These are phyloP conservation scores for Colletotrichum brevisporum DNA, from an alignment of 2,329 filamentous ascomycete species.

Conservation along the genomic window DNA sequence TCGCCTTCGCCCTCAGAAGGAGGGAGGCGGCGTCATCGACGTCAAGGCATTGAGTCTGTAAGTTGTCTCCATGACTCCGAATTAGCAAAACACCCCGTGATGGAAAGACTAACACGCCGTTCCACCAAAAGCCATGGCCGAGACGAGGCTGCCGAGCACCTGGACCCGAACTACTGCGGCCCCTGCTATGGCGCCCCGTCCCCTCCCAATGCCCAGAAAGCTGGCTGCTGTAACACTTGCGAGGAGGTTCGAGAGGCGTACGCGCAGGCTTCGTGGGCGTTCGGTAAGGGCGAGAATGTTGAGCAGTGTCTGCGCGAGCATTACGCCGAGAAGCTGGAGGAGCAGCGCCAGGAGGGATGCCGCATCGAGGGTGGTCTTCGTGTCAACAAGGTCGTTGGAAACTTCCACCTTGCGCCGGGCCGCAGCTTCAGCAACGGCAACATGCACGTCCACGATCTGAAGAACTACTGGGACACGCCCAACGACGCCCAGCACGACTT, in stretches of 20 bases:
- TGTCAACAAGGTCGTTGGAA: constrained; percentile 98
- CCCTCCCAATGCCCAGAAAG: constrained; percentile 79
- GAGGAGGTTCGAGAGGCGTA: constrained; percentile 98
- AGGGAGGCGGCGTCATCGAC: constrained; percentile 85
- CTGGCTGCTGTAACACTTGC: constrained; percentile 97
- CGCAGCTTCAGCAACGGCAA: constrained; percentile 96
- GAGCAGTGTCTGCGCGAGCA: constrained; percentile 97
- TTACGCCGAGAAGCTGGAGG: constrained; percentile 89
- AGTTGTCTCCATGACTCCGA: constrained; percentile 48
- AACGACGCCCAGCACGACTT: constrained; percentile 84
- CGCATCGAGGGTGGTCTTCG: constrained; percentile 91
- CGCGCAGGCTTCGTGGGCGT: constrained; percentile 90
- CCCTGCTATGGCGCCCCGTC: constrained; percentile 89
- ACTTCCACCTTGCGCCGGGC: constrained; percentile 98
- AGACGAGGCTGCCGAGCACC: constrained; percentile 79
- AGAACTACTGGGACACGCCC: constrained; percentile 89
- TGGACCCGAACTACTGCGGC: constrained; percentile 94
- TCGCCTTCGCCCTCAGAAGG: constrained; percentile 77
- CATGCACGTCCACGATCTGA: constrained; percentile 97
- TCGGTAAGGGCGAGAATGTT: constrained; percentile 90
- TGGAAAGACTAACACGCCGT: constrained; percentile 29
- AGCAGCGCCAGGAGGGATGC: constrained; percentile 92
- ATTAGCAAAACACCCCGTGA: constrained; percentile 36
- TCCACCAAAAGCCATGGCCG: constrained; percentile 70
- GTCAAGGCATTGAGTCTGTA: constrained; percentile 77